Base-by-base conservation (phyloP, 1,284 basidiomycete species). In the Heliocybe sulcata region DNA sequence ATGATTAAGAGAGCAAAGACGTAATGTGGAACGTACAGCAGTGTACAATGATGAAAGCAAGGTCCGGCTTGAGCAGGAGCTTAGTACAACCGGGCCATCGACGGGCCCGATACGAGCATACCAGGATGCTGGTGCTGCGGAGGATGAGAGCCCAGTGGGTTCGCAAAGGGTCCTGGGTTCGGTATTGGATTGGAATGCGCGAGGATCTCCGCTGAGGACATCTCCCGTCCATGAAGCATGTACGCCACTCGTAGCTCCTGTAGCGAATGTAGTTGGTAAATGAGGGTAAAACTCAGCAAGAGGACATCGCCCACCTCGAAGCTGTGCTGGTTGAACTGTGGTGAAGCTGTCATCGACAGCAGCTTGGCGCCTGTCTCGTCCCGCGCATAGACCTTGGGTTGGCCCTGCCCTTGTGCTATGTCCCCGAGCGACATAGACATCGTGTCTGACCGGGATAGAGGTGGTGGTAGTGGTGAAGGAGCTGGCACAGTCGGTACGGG, bases 221-320 rank as follows among this genome's bases (percentile, higher is more conserved):
- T 25, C 27, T 49, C 23, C 23, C 47, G 47, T n/a, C 23, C 47
- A 26, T 49, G 22, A 6, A 25, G 16, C 47, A 49, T 26, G 25
- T 49, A 49, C n/a, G 47, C 47, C 6, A 49, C 8, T 20, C 47
- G 47, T 4, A 49, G 47, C 47, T 49, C 47, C 47, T 49, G 20
- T 6, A 49, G 22, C 20, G 47, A 10, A 10, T 25, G 23, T 25
- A 4, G 16, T 16, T 25, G n/a, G 4, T 16, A 45, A 16, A 6
- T 45, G 16, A 20, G 6, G 16, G 4, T 31, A 6, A 12, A 12
- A 31, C 29, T 4, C 6, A 4, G 47, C 22, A 25, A 47, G n/a
- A 9, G 47, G 16, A 45, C 23, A 49, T n/a, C 14, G 25, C 47
- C 4, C 47, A 49, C 47, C 47, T 49, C 47, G 27, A 49, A 29